A percentile compares a stretch with the other conserved stretches of the same genome.
These are phyloP conservation scores for Leccinellum rugosiceps DNA, from an alignment of 768 basidiomycete genomes.

Conservation along the genomic window DNA sequence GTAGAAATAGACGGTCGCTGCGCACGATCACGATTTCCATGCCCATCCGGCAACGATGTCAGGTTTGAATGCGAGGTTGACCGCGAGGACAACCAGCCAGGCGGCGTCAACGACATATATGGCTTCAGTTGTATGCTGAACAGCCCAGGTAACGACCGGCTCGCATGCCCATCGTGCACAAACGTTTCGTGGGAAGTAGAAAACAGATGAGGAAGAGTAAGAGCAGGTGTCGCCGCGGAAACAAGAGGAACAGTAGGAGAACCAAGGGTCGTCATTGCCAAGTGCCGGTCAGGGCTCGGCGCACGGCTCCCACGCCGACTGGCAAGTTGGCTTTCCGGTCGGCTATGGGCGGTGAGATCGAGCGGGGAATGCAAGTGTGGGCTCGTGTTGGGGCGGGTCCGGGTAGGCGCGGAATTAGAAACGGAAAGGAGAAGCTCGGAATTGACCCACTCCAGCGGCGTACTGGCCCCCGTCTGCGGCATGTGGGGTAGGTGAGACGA, in stretches of 20 bases:
- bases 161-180: constrained; percentile 49
- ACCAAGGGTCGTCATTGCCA: constrained; percentile 8
- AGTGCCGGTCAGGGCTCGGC: constrained; percentile 53
- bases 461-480: constrained; percentile 41
- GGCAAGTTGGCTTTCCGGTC: constrained; percentile 23
- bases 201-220: background rate
- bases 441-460: constrained; percentile 76
- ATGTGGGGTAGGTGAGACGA: constrained; percentile 36
- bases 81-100: constrained; percentile 41
- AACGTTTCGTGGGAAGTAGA: constrained; percentile 43
- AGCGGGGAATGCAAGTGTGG: constrained; percentile 21
- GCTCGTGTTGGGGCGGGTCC: constrained; percentile 13
- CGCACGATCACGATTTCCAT: constrained; percentile 3
- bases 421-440: constrained; percentile 77
- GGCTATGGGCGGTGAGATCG: constrained; percentile 20
- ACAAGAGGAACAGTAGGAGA: background rate
- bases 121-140: constrained; percentile 65
- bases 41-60: constrained; percentile 6
- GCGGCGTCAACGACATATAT: constrained; percentile 43
- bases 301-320: constrained; percentile 46
- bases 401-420: constrained; percentile 35
- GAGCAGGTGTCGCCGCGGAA: background rate
- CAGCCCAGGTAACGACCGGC: constrained; percentile 49
- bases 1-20: background rate
- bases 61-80: constrained; percentile 35